Conservation (phyloP, 805 yeast species). For the Ogataea pignaliae region DNA sequence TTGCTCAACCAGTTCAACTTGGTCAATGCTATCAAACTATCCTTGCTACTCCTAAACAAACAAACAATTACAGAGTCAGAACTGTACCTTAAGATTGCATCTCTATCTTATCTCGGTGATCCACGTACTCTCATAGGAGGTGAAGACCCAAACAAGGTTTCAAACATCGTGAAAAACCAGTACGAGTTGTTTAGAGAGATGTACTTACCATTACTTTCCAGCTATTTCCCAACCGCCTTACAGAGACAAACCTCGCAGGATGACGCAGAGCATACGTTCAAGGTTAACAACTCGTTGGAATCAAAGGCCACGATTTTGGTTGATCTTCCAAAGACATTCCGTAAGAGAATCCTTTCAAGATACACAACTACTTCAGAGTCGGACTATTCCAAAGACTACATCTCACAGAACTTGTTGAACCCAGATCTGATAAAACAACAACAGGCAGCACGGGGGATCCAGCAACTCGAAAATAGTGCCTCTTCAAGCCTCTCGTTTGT, state of each 20-base stretch:
- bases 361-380: slow-evolving; percentile 18
- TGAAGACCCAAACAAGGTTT: slow-evolving; percentile 85
- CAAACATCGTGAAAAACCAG: slow-evolving; percentile 81
- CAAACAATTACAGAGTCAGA: slow-evolving; percentile 33
- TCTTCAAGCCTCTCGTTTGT: slow-evolving; percentile 12
- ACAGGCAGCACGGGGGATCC: too few species aligned
- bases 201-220: slow-evolving; percentile 61
- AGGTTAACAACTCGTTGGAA: slow-evolving; percentile 31
- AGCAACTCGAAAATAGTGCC: too few species aligned
- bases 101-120: slow-evolving; percentile 85
- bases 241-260: slow-evolving; percentile 20
- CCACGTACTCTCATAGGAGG: slow-evolving; percentile 82
- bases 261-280: slow-evolving; percentile 14
- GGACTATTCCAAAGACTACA: slow-evolving; percentile 27
- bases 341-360: slow-evolving; percentile 33
- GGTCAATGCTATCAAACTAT: slow-evolving; percentile 69
- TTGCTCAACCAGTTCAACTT: slow-evolving; percentile 74
- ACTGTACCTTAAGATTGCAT: slow-evolving; percentile 72
- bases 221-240: slow-evolving; percentile 33
- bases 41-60: slow-evolving; percentile 49
- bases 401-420: slow-evolving; percentile 24
- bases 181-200: slow-evolving; percentile 60
- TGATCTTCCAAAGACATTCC: slow-evolving; percentile 51
- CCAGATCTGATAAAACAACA: slow-evolving; percentile 1
- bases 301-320: slow-evolving; percentile 35